phyloP scores from a whole-genome alignment of 1,284 basidiomycete species.

The Ganoderma sp. region DNA sequence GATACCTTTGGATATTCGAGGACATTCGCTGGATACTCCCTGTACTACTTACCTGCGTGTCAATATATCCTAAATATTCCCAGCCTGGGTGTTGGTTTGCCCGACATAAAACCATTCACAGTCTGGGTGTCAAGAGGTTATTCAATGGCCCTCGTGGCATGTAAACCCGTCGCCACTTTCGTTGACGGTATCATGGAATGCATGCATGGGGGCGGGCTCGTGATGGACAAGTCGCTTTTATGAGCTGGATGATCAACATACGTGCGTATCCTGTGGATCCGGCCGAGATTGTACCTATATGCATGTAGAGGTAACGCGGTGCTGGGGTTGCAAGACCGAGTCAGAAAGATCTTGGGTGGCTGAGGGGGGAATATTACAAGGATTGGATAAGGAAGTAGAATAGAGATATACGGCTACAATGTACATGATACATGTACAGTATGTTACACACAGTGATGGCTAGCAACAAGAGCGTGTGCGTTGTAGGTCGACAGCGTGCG shows the following conservation, averaged over 20 bases:
- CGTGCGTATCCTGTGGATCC: neutral
- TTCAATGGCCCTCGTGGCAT: neutral
- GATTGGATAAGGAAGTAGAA: constrained; percentile 7
- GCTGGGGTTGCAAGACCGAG: neutral
- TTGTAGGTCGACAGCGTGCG: neutral
- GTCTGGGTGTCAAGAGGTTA: neutral
- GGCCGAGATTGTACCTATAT: neutral
- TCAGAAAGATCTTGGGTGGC: neutral
- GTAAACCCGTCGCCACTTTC: neutral
- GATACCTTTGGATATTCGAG: constrained; percentile 8
- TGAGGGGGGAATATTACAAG: neutral
- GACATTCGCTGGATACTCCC: neutral
- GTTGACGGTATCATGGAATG: neutral
- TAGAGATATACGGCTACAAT: constrained; percentile 11
- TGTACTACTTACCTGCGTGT: constrained; percentile 4
- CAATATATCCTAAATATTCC: constrained; percentile 1
- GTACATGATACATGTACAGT: constrained; percentile 9
- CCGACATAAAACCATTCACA: neutral
- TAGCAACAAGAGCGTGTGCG: constrained; percentile 10
- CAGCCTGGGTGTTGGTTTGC: neutral
- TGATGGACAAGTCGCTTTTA: neutral
- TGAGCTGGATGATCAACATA: no score
- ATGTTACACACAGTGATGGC: constrained; percentile 15
- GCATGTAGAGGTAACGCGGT: no score
- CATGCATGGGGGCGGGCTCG: neutral